A percentile compares a stretch with the other conserved stretches of the same genome.
phyloP scores from a whole-genome alignment of 2,329 filamentous ascomycete genomes.

The Ophiostoma fasciatum region DNA sequence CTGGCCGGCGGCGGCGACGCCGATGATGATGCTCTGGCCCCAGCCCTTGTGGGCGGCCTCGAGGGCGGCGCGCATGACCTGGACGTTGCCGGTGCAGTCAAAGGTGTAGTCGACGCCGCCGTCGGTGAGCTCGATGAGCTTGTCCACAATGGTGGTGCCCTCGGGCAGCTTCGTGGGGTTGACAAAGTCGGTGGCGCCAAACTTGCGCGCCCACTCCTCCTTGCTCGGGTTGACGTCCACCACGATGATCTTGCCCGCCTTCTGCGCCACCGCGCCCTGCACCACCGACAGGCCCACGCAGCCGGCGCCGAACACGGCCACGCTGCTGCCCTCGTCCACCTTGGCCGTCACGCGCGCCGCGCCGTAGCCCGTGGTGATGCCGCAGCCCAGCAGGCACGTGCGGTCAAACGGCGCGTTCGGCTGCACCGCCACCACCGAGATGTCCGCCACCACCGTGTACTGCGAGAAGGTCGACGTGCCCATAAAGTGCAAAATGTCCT shows the following conservation, averaged over 20 bases:
- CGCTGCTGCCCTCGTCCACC: constrained; percentile 75
- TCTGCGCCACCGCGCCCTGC: constrained; percentile 79
- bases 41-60: constrained; percentile 99
- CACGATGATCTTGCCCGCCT: constrained; percentile 62
- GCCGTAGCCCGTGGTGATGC: constrained; percentile 97
- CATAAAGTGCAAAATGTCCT: constrained; percentile 97
- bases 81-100: constrained; percentile 95
- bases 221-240: constrained; percentile 71
- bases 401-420: constrained; percentile 86
- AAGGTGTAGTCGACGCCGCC: constrained; percentile 98
- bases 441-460: constrained; percentile 97
- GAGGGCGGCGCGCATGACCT: constrained; percentile 87
- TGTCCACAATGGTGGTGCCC: constrained; percentile 72
- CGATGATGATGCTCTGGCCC: constrained; percentile 96
- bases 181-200: constrained; percentile 92
- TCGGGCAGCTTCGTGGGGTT: constrained; percentile 66
- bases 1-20: constrained; percentile 89
- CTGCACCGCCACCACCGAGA: constrained; percentile 84
- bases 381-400: constrained; percentile 89
- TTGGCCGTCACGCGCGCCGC: constrained; percentile 87
- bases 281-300: constrained; percentile 93
- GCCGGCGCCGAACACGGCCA: constrained; percentile 88
- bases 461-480: constrained; percentile 97
- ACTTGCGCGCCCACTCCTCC: constrained; percentile 85
- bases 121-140: constrained; percentile 94